Conservation (phyloP, 2,329 filamentous ascomycete genomes). For the Alternaria ventricosa region DNA sequence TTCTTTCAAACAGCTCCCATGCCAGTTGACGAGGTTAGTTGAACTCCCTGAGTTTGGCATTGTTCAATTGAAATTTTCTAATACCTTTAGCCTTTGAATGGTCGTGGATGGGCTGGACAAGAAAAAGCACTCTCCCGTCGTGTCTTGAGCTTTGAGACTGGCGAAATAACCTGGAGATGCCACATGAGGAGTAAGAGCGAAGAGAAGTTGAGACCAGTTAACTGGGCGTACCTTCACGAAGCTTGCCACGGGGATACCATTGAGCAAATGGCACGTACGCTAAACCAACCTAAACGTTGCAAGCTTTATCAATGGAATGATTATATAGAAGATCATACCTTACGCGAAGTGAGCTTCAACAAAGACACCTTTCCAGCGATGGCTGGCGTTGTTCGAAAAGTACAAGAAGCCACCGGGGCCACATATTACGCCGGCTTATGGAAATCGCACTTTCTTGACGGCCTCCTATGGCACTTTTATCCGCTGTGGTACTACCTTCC, state of each 20-base stretch:
- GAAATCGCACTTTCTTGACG: neutral
- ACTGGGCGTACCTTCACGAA: neutral
- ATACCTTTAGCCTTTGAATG: neutral
- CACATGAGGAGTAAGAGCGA: neutral
- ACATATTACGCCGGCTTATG: neutral
- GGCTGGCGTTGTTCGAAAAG: neutral
- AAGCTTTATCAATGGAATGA: neutral
- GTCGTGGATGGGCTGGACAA: neutral
- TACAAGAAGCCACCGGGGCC: neutral
- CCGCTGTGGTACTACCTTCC: no score
- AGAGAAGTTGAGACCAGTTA: neutral
- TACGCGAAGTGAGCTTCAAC: neutral
- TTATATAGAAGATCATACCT: neutral
- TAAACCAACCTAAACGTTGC: no score
- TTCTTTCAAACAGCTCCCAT: neutral
- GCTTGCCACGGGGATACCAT: no score
- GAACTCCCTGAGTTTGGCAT: neutral
- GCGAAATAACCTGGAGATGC: neutral
- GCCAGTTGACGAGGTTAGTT: neutral
- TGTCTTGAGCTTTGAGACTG: neutral
- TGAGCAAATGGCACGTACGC: no score
- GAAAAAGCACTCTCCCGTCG: neutral
- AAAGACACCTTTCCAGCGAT: neutral
- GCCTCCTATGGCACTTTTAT: neutral
- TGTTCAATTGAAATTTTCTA: neutral